Evolutionary conservation across 768 basidiomycete genomes (phyloP), one percentile per base, ranked within the genome.

Genomic region (Pleurotus eryngii): DNA sequence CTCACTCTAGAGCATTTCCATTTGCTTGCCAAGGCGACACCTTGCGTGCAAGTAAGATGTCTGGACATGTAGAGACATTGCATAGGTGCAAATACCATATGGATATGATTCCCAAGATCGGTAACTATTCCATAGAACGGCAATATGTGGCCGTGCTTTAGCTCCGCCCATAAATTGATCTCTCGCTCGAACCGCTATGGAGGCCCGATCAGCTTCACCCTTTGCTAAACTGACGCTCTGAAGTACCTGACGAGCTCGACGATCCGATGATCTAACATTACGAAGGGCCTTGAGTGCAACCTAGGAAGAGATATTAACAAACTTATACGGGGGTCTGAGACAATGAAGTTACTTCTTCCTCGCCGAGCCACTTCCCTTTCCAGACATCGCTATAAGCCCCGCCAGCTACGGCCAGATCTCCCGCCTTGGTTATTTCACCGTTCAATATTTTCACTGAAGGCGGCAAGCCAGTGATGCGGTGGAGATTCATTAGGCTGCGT

Each of bases 1-100:
- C 74, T 56, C 61, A 82, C 84, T 79, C 76, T 0, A 79, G 70
- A 17, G 83, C 77, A 63, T 85, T 81, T 42, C 81, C 82, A 61
- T 83, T 77, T 37, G 76, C 72, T 69, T 84, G 82, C 84, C 84
- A 86, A 4, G 83, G 81, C 8, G 84, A 84, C 30, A 86, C 82
- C 82, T 84, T 9, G 37, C 37, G 24, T 51, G 20, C 4, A n/a
- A 54, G 20, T 27, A 20, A 37, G 24, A 22, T 5, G 35, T 37
- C 43, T 2, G 30, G 7, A 35, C 30, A 11, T 4, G 8, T 35
- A 35, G 30, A 35, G 30, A 35, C 30, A 11, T 35, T 35, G 11
- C 30, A 35, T 35, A 9, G 8, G 30, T 35, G 17, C 46, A 61
- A 24, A 67, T 63, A 74, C 83, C 65, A 81, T 81, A 61, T 83